Conservation (phyloP, 1,284 basidiomycete species). For the Cryptococcus deneoformans region DNA sequence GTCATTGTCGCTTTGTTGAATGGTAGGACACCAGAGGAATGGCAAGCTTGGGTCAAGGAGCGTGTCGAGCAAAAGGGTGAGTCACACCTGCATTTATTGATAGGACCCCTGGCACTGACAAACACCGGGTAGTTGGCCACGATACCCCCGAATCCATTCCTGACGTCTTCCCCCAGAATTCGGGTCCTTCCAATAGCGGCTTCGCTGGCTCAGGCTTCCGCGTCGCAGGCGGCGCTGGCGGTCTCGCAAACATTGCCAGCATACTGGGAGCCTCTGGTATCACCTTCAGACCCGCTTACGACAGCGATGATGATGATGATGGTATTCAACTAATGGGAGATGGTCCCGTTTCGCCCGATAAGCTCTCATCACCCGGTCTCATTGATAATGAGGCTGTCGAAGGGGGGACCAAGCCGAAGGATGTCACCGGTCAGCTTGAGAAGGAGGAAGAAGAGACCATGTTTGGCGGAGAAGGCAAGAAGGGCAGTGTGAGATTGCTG, state of each 20-base stretch:
- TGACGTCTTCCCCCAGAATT: constrained; percentile 42
- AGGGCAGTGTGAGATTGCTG: constrained; percentile 28
- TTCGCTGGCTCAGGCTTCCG: constrained; percentile 35
- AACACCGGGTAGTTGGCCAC: constrained; percentile 56
- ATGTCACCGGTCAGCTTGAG: constrained; percentile 24
- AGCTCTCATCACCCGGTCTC: constrained; percentile 2
- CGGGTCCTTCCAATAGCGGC: constrained; percentile 12
- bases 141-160: constrained; percentile 52
- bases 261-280: constrained; percentile 46
- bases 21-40: constrained; percentile 84
- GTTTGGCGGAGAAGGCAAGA: constrained; percentile 15
- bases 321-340: constrained; percentile 29
- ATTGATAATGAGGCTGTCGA: constrained; percentile 23
- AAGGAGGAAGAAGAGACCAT: constrained; percentile 7
- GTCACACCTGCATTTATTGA: too few species aligned
- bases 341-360: constrained; percentile 9
- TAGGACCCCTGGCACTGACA: not conserved
- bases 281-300: constrained; percentile 37
- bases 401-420: constrained; percentile 23
- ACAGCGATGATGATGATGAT: constrained; percentile 40
- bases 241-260: constrained; percentile 45
- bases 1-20: constrained; percentile 85
- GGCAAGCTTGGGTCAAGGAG: constrained; percentile 88
- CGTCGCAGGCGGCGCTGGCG: constrained; percentile 37
- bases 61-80: constrained; percentile 62